phyloP scores from a whole-genome alignment of 441 rosid species.

The Erodium moschatum region DNA sequence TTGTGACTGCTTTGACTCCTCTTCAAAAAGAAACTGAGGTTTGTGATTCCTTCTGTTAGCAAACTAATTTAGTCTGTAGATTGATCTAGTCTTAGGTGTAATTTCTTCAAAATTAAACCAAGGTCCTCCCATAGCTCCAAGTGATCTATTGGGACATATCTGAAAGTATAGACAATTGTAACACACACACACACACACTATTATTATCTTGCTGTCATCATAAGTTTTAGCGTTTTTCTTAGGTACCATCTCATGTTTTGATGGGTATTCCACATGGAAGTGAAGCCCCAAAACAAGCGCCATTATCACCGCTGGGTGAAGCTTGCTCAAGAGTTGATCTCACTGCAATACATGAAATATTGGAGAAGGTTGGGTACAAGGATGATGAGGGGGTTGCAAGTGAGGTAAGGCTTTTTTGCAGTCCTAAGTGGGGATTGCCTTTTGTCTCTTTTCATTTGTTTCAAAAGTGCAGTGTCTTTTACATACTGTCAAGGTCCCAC shows the following conservation, averaged over 20 bases:
- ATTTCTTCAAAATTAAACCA: background rate
- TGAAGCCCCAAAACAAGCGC: conserved; percentile 38
- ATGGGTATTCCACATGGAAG: conserved; percentile 67
- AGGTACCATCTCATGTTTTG: conserved; percentile 68
- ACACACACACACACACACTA: background rate
- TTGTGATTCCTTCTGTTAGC: conserved; percentile 10
- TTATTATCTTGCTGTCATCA: background rate
- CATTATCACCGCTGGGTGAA: conserved; percentile 69
- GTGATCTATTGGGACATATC: background rate
- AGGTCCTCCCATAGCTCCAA: conserved; percentile 1
- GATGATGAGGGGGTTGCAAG: conserved; percentile 81
- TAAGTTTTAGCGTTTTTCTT: conserved; percentile 14
- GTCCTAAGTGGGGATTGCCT: background rate
- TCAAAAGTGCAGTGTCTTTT: background rate
- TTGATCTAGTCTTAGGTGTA: too few species aligned
- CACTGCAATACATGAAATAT: conserved; percentile 73
- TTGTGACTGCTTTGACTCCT: conserved; percentile 61
- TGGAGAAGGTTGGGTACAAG: conserved; percentile 76
- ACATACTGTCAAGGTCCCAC: background rate
- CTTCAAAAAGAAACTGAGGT: conserved; percentile 89
- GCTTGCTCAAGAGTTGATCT: conserved; percentile 83
- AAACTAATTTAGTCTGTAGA: background rate
- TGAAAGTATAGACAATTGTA: background rate
- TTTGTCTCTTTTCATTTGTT: background rate
- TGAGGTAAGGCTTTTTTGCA: conserved; percentile 43